phyloP scores from a whole-genome alignment of 2,329 filamentous ascomycete species.

The Colletotrichum eleusines region DNA sequence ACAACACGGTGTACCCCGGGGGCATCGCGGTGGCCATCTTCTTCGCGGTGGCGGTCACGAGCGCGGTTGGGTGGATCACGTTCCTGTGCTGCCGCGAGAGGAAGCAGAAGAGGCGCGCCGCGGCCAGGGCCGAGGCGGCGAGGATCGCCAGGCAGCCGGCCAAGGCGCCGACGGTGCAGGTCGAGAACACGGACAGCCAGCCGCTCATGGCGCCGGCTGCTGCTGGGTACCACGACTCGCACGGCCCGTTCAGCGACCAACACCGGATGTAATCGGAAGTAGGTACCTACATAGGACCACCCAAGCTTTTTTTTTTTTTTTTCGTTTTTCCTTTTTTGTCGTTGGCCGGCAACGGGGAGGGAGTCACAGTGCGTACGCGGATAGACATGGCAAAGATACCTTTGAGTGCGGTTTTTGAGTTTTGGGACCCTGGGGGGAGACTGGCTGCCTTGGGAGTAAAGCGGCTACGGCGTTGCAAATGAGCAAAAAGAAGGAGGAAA shows the following conservation, averaged over 20 bases:
- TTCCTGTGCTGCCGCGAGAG: conserved; percentile 66
- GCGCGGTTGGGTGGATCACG: conserved; percentile 56
- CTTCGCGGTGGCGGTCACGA: conserved; percentile 57
- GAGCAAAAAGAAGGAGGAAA: background rate
- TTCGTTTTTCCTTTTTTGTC: background rate
- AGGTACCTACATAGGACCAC: background rate
- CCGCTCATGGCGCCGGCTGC: conserved; percentile 32
- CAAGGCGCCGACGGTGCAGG: conserved; percentile 52
- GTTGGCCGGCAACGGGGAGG: background rate
- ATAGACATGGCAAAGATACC: conserved; percentile 12
- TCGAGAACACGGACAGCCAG: conserved; percentile 21
- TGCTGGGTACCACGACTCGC: conserved; percentile 15
- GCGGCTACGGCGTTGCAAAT: background rate
- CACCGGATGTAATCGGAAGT: conserved; percentile 23
- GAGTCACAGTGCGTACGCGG: background rate
- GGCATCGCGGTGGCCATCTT: conserved; percentile 63
- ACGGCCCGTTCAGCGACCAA: conserved; percentile 38
- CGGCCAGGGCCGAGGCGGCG: conserved; percentile 57
- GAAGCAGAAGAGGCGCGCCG: conserved; percentile 56
- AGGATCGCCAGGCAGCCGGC: conserved; percentile 56
- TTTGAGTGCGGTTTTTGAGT: background rate
- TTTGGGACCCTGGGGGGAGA: background rate
- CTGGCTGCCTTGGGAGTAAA: background rate
- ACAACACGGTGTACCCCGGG: conserved; percentile 55
- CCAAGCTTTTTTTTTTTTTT: background rate